Evolutionary conservation across 1,284 basidiomycete genomes (phyloP), one percentile per base, ranked within the genome.

Genomic region (Ceratobasidium sp.): DNA sequence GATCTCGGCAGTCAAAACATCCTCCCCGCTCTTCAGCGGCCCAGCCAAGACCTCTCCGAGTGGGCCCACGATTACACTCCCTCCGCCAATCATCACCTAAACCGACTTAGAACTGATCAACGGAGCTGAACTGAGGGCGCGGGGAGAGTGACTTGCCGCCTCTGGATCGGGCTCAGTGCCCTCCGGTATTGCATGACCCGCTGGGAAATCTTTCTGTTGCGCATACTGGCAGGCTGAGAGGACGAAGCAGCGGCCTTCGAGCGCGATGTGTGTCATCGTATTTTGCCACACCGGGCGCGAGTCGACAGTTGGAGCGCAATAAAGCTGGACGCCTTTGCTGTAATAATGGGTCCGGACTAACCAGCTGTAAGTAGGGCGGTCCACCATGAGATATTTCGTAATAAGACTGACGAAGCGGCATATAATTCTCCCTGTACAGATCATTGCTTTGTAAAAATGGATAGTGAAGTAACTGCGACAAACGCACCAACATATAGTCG

Each of bases 221-320:
- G 88, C 85, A 79, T 85, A 90, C 79, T 90, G 91, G 79, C 87
- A 91, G 19, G 86, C 88, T 19, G 88, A 86, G 31, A 92, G 82
- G 51, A 93, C 92, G 80, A 91, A 92, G 81, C 90, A 92, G 29
- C 92, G 85, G 1, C 91, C 92, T 81, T 93, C 92, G 65, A 90
- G 83, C 0, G 91, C 91, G 65, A 93, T 90, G 79, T 92, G 90
- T 65, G 85, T 81, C 90, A 93, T 92, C 0, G 88, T 86, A 72
- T 84, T 83, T 75, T 86, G 84, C 91, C 91, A 93, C 0, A 83
- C 84, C 0, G 86, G 85, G 13, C 92, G 84, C 2, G 85, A 84
- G 79, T 93, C 92, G 31, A 92, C 91, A 0, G 90, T 92, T 0
- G 90, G 90, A 0, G 88, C 90, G 78, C 88, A 90, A 79, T 90